These are phyloP conservation scores for Discostella stelligera DNA, from an alignment of 352 stramenopile species.

Conservation along the genomic window DNA sequence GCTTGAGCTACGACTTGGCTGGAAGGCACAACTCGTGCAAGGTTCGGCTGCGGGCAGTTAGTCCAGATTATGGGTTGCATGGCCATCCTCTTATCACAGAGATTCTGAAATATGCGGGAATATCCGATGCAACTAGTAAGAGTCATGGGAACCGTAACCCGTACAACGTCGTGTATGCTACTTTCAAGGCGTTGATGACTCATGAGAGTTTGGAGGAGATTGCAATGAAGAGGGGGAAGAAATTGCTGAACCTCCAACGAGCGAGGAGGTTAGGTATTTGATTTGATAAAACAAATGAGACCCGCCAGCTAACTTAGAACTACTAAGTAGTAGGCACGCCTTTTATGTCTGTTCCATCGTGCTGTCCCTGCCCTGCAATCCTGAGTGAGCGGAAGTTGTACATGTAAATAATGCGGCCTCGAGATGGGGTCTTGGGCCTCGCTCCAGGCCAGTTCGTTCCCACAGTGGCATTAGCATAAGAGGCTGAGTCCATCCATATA, in stretches of 20 bases:
- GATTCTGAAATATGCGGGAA: slow-evolving; percentile 87
- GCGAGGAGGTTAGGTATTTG: slow-evolving; percentile 70
- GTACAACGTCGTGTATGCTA: slow-evolving; percentile 92
- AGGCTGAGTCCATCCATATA: too few relatives aligned
- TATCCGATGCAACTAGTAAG: slow-evolving; percentile 91
- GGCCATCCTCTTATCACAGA: slow-evolving; percentile 75
- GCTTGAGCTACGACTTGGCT: slow-evolving; percentile 89
- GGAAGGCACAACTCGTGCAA: slow-evolving; percentile 95
- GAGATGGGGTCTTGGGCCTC: too few relatives aligned
- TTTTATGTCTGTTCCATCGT: too few relatives aligned
- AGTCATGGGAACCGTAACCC: slow-evolving; percentile 91
- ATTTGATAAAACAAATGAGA: too few relatives aligned
- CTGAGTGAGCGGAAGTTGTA: too few relatives aligned
- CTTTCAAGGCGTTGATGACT: slow-evolving; percentile 91
- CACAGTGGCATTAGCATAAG: too few relatives aligned
- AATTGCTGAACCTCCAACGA: slow-evolving; percentile 75
- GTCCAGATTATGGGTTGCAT: slow-evolving; percentile 63
- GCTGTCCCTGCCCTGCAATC: slow-evolving; percentile 22
- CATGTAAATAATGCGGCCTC: too few relatives aligned
- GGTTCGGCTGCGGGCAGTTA: slow-evolving; percentile 85
- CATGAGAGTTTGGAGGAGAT: slow-evolving; percentile 93
- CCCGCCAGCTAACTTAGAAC: too few relatives aligned
- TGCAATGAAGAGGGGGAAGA: slow-evolving; percentile 88
- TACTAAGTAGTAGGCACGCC: neutral
- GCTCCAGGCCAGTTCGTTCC: too few relatives aligned